Base-by-base conservation (phyloP, 2,329 filamentous ascomycete genomes). In the Penicillium crustosum region DNA sequence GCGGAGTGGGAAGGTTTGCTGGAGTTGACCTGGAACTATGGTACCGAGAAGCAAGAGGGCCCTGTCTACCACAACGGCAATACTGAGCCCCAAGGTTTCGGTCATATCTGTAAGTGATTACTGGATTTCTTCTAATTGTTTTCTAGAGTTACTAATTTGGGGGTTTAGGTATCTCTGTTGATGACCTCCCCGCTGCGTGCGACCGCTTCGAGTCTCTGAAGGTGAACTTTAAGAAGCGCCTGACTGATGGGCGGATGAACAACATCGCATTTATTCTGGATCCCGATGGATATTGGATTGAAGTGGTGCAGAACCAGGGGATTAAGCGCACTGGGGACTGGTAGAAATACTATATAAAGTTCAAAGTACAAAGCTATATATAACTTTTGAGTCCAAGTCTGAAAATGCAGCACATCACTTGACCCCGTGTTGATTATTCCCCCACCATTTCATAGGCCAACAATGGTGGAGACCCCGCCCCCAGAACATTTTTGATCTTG, bases 31-130 rank as follows among this genome's bases (percentile, higher is more conserved):
- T 96, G 90, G 89, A 88, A 88, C 68, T 86, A 87, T 62, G 85
- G 85, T 31, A 81, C 79, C 0, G 93, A 97, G 78, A 94, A 93
- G 72, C 70, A 79, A 59, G 89, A 97, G 62, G 84, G 87, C 56
- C 79, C 79, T 63, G 94, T 96, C 72, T 99, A 99, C 73, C 93
- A 99, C 77, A 88, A 96, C 67, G 94, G 94, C 38, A 99, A 99
- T 75, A 82, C 87, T 42, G 82, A 96, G 73, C 93, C 93, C 0
- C 92, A 97, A 74, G 94, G 94, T 0, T 97, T 97, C 65, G 93
- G 93, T 0, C 93, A 97, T 70, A 92, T 97, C 61, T 95, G 91
- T 89, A 75, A 78, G 85, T 81, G 38, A 50, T 35, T 42, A 53
- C 51, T 4, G 19, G 19, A 55, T 33, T 33, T 15, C 10, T 44